These are phyloP conservation scores for Ceratobasidium sp. DNA, from an alignment of 1,284 basidiomycete genomes.

Conservation along the genomic window DNA sequence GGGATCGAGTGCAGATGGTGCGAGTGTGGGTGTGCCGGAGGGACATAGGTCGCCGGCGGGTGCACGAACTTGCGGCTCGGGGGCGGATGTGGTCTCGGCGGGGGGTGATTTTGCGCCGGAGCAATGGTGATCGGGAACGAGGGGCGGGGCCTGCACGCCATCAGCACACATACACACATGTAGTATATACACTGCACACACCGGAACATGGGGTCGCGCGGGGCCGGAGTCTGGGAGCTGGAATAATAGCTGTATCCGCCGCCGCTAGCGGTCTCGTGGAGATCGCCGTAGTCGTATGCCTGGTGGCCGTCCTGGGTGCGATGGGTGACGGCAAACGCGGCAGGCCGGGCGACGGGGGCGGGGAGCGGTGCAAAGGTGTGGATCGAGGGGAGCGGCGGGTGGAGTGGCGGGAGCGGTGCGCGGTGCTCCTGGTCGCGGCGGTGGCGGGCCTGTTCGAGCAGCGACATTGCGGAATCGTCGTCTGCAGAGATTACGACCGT, in stretches of 20 bases:
- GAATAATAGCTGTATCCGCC: slow-evolving; percentile 36
- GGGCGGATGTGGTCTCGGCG: slow-evolving; percentile 10
- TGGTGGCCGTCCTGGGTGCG: slow-evolving; percentile 33
- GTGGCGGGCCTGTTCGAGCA: slow-evolving; percentile 16
- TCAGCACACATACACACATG: not conserved
- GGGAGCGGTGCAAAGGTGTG: slow-evolving; percentile 22
- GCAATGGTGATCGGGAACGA: slow-evolving; percentile 25
- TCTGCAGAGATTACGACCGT: not conserved
- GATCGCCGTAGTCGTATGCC: slow-evolving; percentile 34
- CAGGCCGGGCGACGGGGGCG: slow-evolving; percentile 22
- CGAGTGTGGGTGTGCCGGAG: slow-evolving; percentile 57
- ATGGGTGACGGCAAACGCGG: slow-evolving; percentile 24
- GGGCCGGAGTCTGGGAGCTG: slow-evolving; percentile 23
- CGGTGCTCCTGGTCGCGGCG: slow-evolving; percentile 4
- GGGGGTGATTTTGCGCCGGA: slow-evolving; percentile 16
- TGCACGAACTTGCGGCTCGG: slow-evolving; percentile 12
- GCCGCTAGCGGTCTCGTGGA: slow-evolving; percentile 30
- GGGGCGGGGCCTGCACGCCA: not conserved
- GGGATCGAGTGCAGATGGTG: slow-evolving; percentile 74
- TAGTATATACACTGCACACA: slow-evolving; percentile 3
- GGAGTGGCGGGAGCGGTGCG: not conserved
- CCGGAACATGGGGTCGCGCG: slow-evolving; percentile 26
- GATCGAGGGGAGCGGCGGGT: slow-evolving; percentile 13
- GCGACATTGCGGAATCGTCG: slow-evolving; percentile 24
- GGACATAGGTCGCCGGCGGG: slow-evolving; percentile 2